Evolutionary conservation across 768 basidiomycete genomes (phyloP).

Genomic region (Hebeloma cylindrosporum): DNA sequence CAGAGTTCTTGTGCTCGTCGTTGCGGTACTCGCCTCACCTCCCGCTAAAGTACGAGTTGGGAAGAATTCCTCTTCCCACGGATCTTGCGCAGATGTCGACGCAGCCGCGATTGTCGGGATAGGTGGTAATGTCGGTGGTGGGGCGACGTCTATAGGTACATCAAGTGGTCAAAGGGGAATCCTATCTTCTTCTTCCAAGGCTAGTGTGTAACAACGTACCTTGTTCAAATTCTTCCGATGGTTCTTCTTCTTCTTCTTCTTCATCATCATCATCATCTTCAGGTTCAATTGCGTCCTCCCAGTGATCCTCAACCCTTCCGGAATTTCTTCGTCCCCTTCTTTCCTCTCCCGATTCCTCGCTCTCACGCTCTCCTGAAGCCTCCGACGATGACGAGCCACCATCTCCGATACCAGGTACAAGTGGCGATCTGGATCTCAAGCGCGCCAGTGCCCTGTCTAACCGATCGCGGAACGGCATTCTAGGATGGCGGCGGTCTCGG

Average conservation of each 20-base stretch:
- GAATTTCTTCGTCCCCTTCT: constrained; percentile 8
- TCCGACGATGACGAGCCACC: not conserved
- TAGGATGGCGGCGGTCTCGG: constrained; percentile 1
- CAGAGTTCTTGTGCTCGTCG: not conserved
- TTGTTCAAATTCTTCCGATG: not conserved
- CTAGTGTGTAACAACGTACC: too few species aligned
- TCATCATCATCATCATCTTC: constrained; percentile 3
- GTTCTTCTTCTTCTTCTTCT: constrained; percentile 1
- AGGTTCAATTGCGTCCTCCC: constrained; percentile 1
- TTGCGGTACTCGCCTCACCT: too few species aligned
- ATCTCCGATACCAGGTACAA: constrained; percentile 26
- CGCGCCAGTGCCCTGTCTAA: constrained; percentile 36
- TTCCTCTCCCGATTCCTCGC: constrained; percentile 7
- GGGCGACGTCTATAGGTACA: constrained; percentile 10
- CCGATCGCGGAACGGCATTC: constrained; percentile 33
- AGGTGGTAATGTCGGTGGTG: constrained; percentile 27
- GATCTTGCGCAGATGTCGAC: too few species aligned
- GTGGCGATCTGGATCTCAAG: constrained; percentile 30
- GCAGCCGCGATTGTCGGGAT: constrained; percentile 19
- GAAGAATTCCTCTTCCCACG: too few species aligned
- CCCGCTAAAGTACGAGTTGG: too few species aligned
- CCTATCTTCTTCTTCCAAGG: constrained; percentile 8
- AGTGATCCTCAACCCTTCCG: not conserved
- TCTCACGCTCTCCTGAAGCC: constrained; percentile 2
- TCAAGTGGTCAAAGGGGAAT: constrained; percentile 1